phyloP scores from a whole-genome alignment of 257 asterid genomes.

The Capsicum pubescens region DNA sequence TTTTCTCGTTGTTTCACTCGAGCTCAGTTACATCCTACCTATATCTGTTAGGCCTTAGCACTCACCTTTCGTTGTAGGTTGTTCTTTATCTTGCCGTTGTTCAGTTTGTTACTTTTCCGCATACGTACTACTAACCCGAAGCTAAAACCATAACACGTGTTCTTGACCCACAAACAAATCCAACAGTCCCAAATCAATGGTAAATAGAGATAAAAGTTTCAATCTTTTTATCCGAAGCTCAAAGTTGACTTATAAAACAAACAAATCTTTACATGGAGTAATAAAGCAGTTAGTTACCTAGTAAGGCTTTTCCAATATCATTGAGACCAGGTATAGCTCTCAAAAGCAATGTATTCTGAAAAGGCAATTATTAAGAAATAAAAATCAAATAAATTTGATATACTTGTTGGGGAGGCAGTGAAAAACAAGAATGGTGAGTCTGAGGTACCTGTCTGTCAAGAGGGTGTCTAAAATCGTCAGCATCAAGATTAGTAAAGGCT shows the following conservation, averaged over 20 bases:
- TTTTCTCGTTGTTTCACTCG: no score
- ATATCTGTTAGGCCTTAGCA: no score
- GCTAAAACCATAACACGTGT: no score
- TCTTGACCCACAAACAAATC: no score
- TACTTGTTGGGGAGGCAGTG: neutral
- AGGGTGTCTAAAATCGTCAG: constrained; percentile 94
- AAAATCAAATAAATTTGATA: no score
- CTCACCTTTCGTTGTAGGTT: no score
- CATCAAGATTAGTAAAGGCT: constrained; percentile 75
- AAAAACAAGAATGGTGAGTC: neutral
- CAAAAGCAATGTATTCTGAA: constrained; percentile 88
- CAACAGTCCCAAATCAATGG: no score
- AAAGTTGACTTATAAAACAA: neutral
- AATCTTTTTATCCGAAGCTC: neutral
- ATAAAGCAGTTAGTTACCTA: constrained; percentile 59
- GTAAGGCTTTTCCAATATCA: constrained; percentile 77
- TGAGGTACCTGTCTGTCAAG: constrained; percentile 80
- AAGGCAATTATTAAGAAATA: neutral
- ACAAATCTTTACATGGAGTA: neutral
- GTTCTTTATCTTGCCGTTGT: no score
- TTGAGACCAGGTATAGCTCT: constrained; percentile 92
- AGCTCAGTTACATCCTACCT: no score
- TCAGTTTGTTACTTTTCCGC: no score
- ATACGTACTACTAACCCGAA: no score
- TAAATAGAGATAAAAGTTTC: no score